These are phyloP conservation scores for Gonapodya sp. DNA, from an alignment of 192 early-diverging fungal genomes.

Conservation along the genomic window DNA sequence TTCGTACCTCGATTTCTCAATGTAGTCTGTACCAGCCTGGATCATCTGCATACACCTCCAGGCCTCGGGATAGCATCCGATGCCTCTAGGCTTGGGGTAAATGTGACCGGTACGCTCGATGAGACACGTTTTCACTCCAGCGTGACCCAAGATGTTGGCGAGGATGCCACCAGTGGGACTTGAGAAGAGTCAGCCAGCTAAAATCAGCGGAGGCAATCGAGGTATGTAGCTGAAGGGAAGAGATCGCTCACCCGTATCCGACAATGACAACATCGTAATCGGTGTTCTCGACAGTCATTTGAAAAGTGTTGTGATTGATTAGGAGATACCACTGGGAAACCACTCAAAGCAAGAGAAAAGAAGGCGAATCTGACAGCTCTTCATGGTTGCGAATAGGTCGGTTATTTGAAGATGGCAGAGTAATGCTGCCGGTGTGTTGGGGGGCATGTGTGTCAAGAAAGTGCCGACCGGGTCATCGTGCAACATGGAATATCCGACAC, in stretches of 20 bases:
- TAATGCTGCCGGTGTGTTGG: too few species aligned
- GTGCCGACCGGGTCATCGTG: too few species aligned
- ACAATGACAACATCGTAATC: background rate
- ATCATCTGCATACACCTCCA: background rate
- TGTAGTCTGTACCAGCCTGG: background rate
- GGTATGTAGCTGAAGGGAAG: background rate
- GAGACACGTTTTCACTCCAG: background rate
- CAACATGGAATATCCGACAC: too few species aligned
- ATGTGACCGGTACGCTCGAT: background rate
- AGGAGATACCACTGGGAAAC: too few species aligned
- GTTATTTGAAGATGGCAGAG: too few species aligned
- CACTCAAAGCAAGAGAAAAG: too few species aligned
- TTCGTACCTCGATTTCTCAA: background rate
- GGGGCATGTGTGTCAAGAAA: too few species aligned
- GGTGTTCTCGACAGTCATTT: background rate
- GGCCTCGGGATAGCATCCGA: background rate
- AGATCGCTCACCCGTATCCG: background rate
- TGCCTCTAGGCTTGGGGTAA: constrained; percentile 1
- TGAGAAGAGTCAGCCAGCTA: background rate
- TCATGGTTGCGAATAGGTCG: too few species aligned
- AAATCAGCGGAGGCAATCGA: background rate
- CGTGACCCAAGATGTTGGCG: background rate
- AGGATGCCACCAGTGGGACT: background rate
- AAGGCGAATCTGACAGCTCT: too few species aligned
- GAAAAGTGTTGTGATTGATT: too few species aligned